phyloP scores from a whole-genome alignment of 345 rosid species.

The Turnera subulata region DNA sequence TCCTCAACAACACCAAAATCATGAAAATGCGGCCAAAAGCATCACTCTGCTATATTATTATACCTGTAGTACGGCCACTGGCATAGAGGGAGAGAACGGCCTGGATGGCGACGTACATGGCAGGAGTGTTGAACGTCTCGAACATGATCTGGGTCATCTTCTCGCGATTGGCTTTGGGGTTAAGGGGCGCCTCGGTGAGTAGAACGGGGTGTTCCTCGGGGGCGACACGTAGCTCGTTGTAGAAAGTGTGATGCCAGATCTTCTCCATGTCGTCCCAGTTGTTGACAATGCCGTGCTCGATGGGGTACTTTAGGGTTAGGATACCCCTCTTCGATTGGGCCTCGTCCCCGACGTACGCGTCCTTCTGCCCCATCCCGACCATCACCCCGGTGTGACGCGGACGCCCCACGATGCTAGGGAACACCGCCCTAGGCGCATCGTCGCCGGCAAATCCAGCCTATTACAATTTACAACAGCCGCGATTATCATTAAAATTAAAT shows the following conservation, averaged over 20 bases:
- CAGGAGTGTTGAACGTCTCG: slow-evolving; percentile 57
- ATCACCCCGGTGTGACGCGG: slow-evolving; percentile 68
- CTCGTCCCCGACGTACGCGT: slow-evolving; percentile 65
- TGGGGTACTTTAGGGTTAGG: slow-evolving; percentile 58
- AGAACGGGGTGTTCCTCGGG: slow-evolving; percentile 65
- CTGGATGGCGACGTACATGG: slow-evolving; percentile 66
- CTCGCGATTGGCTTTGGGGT: slow-evolving; percentile 61
- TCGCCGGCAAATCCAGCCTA: slow-evolving; percentile 75
- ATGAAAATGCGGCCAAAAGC: no score
- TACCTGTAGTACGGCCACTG: slow-evolving; percentile 71
- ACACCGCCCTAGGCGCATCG: slow-evolving; percentile 73
- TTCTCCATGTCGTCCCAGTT: slow-evolving; percentile 75
- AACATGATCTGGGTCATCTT: slow-evolving; percentile 72
- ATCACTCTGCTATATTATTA: no score
- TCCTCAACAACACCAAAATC: no score
- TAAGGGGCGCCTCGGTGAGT: slow-evolving; percentile 68
- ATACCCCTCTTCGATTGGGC: slow-evolving; percentile 75
- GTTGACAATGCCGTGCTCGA: slow-evolving; percentile 62
- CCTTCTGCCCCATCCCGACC: slow-evolving; percentile 68
- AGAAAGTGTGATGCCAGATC: slow-evolving; percentile 67
- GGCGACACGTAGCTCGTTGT: slow-evolving; percentile 58
- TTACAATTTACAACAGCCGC: not conserved
- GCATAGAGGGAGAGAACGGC: slow-evolving; percentile 70
- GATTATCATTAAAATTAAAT: not conserved
- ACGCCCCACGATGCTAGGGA: slow-evolving; percentile 66